Conservation (phyloP, 441 rosid species). For the Populus hybrid region DNA sequence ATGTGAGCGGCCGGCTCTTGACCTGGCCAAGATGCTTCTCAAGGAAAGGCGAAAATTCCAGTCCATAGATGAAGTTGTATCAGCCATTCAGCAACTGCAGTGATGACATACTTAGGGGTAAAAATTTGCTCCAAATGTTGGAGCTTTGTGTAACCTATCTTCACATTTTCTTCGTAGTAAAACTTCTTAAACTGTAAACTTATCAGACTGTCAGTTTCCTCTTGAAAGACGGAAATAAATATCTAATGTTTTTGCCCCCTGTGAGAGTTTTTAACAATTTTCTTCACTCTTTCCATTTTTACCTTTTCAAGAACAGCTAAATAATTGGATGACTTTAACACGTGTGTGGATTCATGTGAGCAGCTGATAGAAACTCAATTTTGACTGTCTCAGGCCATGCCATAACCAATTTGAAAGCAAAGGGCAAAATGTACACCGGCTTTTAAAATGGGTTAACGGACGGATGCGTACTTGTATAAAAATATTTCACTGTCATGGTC, state of each 20-base stretch:
- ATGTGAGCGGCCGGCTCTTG: conserved; percentile 72
- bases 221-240: too few relatives aligned
- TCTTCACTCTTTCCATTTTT: too few relatives aligned
- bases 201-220: background rate
- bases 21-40: conserved; percentile 60
- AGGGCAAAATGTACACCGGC: background rate
- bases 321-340: too few relatives aligned
- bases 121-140: background rate
- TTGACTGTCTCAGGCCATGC: background rate
- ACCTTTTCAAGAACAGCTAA: too few relatives aligned
- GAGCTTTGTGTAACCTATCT: background rate
- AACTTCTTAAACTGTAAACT: background rate
- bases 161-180: background rate
- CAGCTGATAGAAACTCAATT: too few relatives aligned
- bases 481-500: background rate
- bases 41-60: conserved; percentile 68
- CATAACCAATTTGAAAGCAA: background rate
- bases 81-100: conserved; percentile 29
- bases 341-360: too few relatives aligned
- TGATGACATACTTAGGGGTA: background rate
- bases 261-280: too few relatives aligned
- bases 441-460: background rate
- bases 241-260: too few relatives aligned
- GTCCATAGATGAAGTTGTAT: conserved; percentile 61
- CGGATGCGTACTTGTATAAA: background rate